Evolutionary conservation across 2,329 filamentous ascomycete genomes (phyloP), one percentile per base, ranked within the genome.

Genomic region (Botrytis byssoidea): DNA sequence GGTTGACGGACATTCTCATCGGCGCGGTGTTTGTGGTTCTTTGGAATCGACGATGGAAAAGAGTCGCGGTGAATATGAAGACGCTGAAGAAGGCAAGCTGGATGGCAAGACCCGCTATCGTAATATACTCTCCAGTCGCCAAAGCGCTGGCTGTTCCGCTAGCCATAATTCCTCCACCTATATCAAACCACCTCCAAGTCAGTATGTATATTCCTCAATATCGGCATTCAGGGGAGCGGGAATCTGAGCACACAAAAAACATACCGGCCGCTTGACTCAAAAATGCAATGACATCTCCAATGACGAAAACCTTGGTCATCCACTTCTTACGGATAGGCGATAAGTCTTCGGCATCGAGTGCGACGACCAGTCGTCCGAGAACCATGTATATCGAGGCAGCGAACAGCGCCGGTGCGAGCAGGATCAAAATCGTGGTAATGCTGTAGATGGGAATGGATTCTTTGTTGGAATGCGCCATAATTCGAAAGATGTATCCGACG

Each of bases 31-130:
- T 71, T 61, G 10, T 25, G 37, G 57, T 75, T 51, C 22, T n/a
- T n/a, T 14, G 48, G 22, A 51, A 51, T 51, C 48, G 48, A 51
- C 48, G 48, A n/a, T 51, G 68, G 71, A 76, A 76, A 55, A 72
- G 22, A 5, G 67, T 22, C 9, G 74, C 74, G 35, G 68, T 63
- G 40, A 76, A 6, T n/a, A 87, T 78, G 75, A 88, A 88, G 69
- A 86, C 81, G 37, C 81, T 80, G 74, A 88, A 88, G 73, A 85
- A 83, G 6, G 85, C 42, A 12, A 88, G 81, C 75, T 88, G 86
- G 20, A 87, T 76, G 29, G 84, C 78, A 2, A 88, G 79, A 14
- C 86, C 86, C 7, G 77, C 83, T n/a, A 86, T 79, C 20, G 87
- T 83, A 55, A 87, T 79, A 14, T 83, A 80, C 67, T 83, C 79